A percentile compares a stretch with the other conserved stretches of the same genome.
These are phyloP conservation scores for Rhodosporidiobolus sp. DNA, from an alignment of 768 basidiomycete species.

Conservation along the genomic window DNA sequence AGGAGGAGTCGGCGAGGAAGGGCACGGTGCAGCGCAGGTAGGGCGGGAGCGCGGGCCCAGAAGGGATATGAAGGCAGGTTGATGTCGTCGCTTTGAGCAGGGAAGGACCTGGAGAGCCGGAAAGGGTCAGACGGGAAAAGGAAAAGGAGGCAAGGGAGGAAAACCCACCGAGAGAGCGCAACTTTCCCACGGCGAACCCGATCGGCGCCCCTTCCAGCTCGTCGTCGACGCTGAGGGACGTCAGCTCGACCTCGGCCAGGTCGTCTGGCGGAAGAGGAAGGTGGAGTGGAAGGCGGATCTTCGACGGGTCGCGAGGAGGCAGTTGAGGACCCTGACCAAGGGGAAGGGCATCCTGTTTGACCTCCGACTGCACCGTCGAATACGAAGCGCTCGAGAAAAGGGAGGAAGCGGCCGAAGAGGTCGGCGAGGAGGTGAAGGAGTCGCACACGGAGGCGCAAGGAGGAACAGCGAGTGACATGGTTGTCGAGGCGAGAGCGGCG, in stretches of 20 bases:
- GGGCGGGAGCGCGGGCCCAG: not conserved
- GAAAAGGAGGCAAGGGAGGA: not conserved
- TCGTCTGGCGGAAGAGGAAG: conserved; percentile 23
- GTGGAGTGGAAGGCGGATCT: conserved; percentile 26
- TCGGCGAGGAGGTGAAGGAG: no score
- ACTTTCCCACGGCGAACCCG: conserved; percentile 17
- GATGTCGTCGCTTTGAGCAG: conserved; percentile 22
- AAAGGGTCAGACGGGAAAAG: not conserved
- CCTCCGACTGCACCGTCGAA: not conserved
- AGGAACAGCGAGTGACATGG: not conserved
- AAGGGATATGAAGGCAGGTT: conserved; percentile 22
- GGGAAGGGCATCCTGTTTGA: not conserved
- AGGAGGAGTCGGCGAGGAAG: conserved; percentile 9
- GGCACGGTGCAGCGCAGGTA: conserved; percentile 1
- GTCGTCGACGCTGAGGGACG: conserved; percentile 24
- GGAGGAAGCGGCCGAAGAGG: not conserved
- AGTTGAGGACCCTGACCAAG: not conserved
- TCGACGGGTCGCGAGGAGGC: not conserved
- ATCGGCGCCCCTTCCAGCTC: conserved; percentile 20
- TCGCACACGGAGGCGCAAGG: not conserved
- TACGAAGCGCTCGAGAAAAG: not conserved
- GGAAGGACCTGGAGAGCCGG: not conserved
- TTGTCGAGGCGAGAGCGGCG: not conserved
- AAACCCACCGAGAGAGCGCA: conserved; percentile 5
- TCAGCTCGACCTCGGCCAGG: not conserved